Percentiles rank a stretch among this genome's conserved stretches.
Conservation (phyloP, 1,139 yeast species). For the Blastobotrys arbuscula region DNA sequence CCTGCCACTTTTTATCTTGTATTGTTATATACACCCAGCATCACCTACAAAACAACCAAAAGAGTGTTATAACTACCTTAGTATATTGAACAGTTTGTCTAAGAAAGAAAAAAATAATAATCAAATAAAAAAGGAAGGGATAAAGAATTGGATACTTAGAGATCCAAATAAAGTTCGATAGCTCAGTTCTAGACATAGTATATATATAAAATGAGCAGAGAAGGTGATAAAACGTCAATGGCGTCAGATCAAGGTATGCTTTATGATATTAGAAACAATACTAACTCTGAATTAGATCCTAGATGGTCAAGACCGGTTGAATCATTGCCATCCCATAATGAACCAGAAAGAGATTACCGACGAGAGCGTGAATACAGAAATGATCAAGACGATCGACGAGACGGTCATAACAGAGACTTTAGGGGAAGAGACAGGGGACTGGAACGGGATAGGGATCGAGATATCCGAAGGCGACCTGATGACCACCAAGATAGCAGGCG, state of each 20-base stretch:
- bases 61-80: too few relatives aligned
- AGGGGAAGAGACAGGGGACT: conserved; percentile 11
- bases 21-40: too few relatives aligned
- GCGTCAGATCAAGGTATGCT: background rate
- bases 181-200: too few relatives aligned
- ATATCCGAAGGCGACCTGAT: conserved; percentile 11
- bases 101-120: too few relatives aligned
- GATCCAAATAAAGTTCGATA: too few relatives aligned
- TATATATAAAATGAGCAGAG: background rate
- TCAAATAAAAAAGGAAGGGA: too few relatives aligned
- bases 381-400: conserved; percentile 5
- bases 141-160: too few relatives aligned
- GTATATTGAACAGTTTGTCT: too few relatives aligned
- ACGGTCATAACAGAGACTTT: conserved; percentile 4
- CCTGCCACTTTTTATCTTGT: too few relatives aligned
- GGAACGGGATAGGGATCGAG: conserved; percentile 15
- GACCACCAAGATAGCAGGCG: conserved; percentile 14
- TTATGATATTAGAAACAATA: background rate
- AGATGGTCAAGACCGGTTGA: too few relatives aligned
- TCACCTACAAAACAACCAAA: too few relatives aligned
- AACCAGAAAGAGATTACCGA: background rate
- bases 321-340: too few relatives aligned
- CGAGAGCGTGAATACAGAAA: background rate
- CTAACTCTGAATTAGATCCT: background rate
- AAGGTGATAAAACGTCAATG: background rate